phyloP scores from a whole-genome alignment of 305 asterid genomes.

The Salvia sclarea region DNA sequence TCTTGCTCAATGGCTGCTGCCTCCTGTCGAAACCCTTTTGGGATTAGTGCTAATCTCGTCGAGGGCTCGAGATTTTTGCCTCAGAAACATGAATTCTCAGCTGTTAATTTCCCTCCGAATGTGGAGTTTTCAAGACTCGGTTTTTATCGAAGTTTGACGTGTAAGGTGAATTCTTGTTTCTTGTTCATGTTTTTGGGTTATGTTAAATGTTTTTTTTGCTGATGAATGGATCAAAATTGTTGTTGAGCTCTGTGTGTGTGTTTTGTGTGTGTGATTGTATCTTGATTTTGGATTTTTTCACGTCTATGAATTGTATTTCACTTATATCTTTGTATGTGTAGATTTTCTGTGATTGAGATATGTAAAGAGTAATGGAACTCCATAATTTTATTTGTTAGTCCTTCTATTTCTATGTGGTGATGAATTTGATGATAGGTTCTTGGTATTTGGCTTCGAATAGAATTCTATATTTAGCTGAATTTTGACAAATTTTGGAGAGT shows the following conservation, averaged over 20 bases:
- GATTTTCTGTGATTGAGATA: background rate
- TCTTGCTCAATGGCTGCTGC: conserved; percentile 49
- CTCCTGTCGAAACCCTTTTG: conserved; percentile 42
- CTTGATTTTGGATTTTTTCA: conserved; percentile 2
- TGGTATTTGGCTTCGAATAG: background rate
- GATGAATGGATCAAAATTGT: background rate
- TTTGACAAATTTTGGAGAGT: background rate
- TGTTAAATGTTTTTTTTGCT: background rate
- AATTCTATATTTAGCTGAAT: background rate
- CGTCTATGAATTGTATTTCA: background rate
- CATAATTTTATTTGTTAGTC: background rate
- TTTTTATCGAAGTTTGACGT: conserved; percentile 37
- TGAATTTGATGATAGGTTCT: conserved; percentile 1
- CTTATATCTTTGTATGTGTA: background rate
- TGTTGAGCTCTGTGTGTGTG: background rate
- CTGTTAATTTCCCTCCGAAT: conserved; percentile 41
- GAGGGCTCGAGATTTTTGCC: conserved; percentile 42
- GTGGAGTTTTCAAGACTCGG: conserved; percentile 42
- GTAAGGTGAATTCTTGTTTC: conserved; percentile 39
- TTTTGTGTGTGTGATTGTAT: background rate
- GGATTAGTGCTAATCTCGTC: conserved; percentile 38
- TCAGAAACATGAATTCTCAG: conserved; percentile 39
- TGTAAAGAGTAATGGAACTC: background rate
- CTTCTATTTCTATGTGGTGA: background rate
- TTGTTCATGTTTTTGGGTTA: no score